These are phyloP conservation scores for Cryphonectria parasitica DNA, from an alignment of 2,329 filamentous ascomycete species.

Conservation along the genomic window DNA sequence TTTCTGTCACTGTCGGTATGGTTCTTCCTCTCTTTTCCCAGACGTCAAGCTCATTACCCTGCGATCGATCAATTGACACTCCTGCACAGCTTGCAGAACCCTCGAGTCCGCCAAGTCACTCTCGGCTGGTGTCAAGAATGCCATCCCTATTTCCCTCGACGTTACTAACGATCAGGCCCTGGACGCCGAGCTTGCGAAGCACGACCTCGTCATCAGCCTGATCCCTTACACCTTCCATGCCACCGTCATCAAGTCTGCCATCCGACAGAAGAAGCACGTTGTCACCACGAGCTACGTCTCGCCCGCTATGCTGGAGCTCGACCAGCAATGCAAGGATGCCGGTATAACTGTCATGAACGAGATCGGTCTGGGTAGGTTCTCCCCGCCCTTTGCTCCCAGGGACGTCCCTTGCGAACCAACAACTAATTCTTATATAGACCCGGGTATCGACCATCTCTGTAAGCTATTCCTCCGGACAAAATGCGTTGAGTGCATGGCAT, in stretches of 20 bases:
- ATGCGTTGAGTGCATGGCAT: neutral
- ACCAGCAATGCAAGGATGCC: conserved; percentile 80
- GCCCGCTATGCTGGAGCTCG: conserved; percentile 91
- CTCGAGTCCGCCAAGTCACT: conserved; percentile 78
- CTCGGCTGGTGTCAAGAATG: conserved; percentile 70
- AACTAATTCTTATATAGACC: conserved; percentile 47
- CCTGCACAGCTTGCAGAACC: conserved; percentile 72
- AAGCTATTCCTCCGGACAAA: neutral
- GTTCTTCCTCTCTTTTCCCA: conserved; percentile 16
- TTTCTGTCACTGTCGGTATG: conserved; percentile 67
- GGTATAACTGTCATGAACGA: conserved; percentile 98
- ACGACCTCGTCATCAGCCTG: conserved; percentile 78
- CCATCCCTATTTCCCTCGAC: conserved; percentile 80
- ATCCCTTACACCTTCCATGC: conserved; percentile 94
- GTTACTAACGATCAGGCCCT: conserved; percentile 77
- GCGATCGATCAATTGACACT: neutral
- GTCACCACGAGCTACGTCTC: conserved; percentile 84
- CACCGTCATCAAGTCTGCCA: conserved; percentile 88
- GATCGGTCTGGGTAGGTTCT: conserved; percentile 78
- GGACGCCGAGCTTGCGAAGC: conserved; percentile 78
- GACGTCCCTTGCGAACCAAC: neutral
- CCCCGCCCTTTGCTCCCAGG: conserved; percentile 42
- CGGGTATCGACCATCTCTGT: conserved; percentile 71
- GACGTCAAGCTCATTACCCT: no score
- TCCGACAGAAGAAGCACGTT: conserved; percentile 92